Evolutionary conservation across 1,139 yeast genomes (phyloP), one percentile per base, ranked within the genome.

Genomic region (Wickerhamomyces sp.): DNA sequence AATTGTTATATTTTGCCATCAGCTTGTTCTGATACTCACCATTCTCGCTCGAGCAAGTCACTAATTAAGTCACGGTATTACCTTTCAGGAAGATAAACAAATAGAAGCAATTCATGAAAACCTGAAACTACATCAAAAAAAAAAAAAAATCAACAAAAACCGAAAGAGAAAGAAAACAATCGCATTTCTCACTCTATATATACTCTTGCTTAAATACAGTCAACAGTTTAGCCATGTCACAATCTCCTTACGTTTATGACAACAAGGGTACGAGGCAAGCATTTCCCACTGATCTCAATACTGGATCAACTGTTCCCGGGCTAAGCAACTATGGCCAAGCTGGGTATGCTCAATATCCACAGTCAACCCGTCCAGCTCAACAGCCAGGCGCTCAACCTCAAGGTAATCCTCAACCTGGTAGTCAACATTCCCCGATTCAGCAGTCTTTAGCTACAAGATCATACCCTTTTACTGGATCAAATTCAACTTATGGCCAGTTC

Each of bases 211-310:
- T 18, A 18, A 18, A 18, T 18, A 18, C 23, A 18, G 23, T 18
- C 23, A 18, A 18, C 23, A 5, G 3, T 18, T 5, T 18, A 18
- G 23, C 23, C 23, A 49, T 50, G 53, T 48, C 53, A 14, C 48
- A 50, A 34, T 48, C 53, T 7, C 53, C 53, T 13, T 50, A 48
- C 34, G 40, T 48, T 34, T 46, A 46, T 29, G 45, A 43, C 29
- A 44, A 36, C 36, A 47, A 47, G 27, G 34, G 13, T 27, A 34
- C 39, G 27, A 48, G 47, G 40, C 40, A 37, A 31, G 47, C 46
- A 27, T 48, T 41, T 5, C 23, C 23, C 31, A 43, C 42, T 14
- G 45, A 50, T 26, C 32, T 15, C 9, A 11, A 42, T 31, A 39
- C 13, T 15, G 49, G 43, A 9, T 18, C 34, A 6, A 18, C 27